Evolutionary conservation across 495 filamentous ascomycete genomes (phyloP).

Genomic region (Daldinia decipiens): DNA sequence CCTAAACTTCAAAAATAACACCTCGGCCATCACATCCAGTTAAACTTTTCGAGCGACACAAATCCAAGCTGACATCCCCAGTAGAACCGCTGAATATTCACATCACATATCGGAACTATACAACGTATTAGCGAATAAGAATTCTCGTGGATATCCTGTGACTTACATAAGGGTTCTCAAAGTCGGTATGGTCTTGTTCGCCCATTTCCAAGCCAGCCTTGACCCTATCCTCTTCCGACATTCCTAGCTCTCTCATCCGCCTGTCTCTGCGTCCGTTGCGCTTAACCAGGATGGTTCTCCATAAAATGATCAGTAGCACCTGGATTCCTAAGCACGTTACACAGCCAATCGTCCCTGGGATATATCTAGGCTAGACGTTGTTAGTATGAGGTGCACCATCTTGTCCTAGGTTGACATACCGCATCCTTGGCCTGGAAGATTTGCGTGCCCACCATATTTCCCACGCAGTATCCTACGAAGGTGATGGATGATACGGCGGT

Average conservation of each 20-base stretch:
- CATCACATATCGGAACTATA: constrained; percentile 33
- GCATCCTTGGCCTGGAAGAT: constrained; percentile 65
- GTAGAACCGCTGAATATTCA: too few relatives aligned
- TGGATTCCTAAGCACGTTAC: constrained; percentile 28
- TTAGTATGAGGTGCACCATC: background rate
- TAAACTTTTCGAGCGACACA: constrained; percentile 49
- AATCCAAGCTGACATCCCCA: constrained; percentile 64
- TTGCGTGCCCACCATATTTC: constrained; percentile 65
- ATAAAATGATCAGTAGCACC: constrained; percentile 27
- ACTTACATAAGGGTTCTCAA: constrained; percentile 42
- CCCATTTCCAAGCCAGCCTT: constrained; percentile 42
- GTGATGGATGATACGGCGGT: constrained; percentile 47
- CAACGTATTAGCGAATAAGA: constrained; percentile 2
- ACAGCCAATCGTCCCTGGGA: constrained; percentile 28
- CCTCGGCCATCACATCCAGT: background rate
- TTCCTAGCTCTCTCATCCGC: constrained; percentile 34
- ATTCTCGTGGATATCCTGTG: background rate
- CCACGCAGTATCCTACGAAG: constrained; percentile 57
- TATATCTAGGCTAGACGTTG: constrained; percentile 34
- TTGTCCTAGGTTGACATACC: constrained; percentile 17
- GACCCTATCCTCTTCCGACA: constrained; percentile 40
- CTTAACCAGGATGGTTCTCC: constrained; percentile 34
- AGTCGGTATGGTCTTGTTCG: constrained; percentile 39
- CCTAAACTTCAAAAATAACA: background rate
- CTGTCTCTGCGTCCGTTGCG: constrained; percentile 34